Conservation (phyloP, 108 stramenopile genomes). For the Parietichytrium sp. region DNA sequence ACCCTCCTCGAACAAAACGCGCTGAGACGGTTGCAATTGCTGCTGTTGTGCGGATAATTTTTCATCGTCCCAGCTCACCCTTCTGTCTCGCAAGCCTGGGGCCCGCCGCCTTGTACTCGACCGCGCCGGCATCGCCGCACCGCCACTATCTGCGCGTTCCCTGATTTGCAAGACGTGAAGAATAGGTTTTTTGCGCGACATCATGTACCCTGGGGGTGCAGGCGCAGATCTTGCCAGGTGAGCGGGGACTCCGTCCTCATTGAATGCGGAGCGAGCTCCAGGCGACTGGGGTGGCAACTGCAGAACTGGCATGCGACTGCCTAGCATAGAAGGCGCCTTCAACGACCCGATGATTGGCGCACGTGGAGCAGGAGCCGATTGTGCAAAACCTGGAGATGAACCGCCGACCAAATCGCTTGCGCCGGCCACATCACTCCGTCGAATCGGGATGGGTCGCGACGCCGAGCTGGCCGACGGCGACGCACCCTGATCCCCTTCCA, state of each 20-base stretch:
- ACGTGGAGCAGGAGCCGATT: not conserved
- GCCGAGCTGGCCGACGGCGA: not conserved
- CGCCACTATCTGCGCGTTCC: not conserved
- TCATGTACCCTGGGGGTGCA: no score
- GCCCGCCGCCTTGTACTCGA: not conserved
- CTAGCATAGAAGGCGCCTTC: conserved; percentile 4
- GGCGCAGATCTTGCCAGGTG: conserved; percentile 15
- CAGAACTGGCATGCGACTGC: not conserved
- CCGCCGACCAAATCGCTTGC: not conserved
- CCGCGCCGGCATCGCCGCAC: not conserved
- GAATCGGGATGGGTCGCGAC: conserved; percentile 5
- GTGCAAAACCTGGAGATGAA: not conserved
- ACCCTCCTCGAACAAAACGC: not conserved
- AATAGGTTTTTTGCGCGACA: not conserved
- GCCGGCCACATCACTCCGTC: not conserved
- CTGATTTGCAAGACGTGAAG: conserved; percentile 6
- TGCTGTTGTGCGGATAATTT: no score
- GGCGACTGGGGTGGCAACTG: conserved; percentile 20
- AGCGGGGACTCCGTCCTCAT: not conserved
- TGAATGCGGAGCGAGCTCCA: not conserved
- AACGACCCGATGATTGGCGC: conserved; percentile 21
- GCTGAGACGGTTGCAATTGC: no score
- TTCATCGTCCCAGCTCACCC: not conserved
- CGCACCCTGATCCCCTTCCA: no score
- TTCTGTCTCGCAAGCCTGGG: not conserved